A percentile compares a stretch with the other conserved stretches of the same genome.
phyloP scores from a whole-genome alignment of 2,329 filamentous ascomycete species.

The Pseudogymnoascus sp. region DNA sequence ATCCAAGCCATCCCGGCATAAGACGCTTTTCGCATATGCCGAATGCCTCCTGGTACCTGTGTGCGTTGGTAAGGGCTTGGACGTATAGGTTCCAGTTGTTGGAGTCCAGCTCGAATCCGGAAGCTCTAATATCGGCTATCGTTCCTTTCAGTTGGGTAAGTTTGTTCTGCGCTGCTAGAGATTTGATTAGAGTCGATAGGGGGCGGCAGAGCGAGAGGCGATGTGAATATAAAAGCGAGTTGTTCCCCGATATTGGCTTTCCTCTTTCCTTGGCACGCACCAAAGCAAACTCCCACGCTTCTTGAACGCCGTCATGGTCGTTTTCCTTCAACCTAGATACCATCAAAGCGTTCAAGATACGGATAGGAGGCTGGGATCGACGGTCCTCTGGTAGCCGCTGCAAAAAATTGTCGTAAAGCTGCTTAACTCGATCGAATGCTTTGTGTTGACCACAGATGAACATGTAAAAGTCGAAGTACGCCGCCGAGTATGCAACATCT shows the following conservation, averaged over 20 bases:
- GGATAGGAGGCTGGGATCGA: constrained; percentile 37
- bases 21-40: constrained; percentile 64
- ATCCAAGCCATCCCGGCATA: constrained; percentile 72
- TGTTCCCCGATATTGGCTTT: constrained; percentile 20
- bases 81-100: constrained; percentile 76
- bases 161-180: constrained; percentile 44
- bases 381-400: constrained; percentile 31
- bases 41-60: constrained; percentile 60
- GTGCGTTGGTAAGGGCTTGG: constrained; percentile 53
- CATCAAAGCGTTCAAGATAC: constrained; percentile 60
- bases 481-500: constrained; percentile 22
- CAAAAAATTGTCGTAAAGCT: constrained; percentile 48
- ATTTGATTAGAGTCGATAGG: constrained; percentile 40
- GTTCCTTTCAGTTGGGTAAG: constrained; percentile 41
- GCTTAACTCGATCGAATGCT: constrained; percentile 39
- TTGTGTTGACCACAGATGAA: constrained; percentile 42
- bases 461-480: constrained; percentile 47
- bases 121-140: constrained; percentile 40
- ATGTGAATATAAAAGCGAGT: constrained; percentile 24
- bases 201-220: constrained; percentile 34
- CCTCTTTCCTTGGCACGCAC: constrained; percentile 40
- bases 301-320: constrained; percentile 51
- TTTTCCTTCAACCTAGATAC: constrained; percentile 48
- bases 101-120: constrained; percentile 67
- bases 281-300: constrained; percentile 58